Evolutionary conservation across 2,329 filamentous ascomycete species (phyloP).

Genomic region (Emergomyces orientalis): DNA sequence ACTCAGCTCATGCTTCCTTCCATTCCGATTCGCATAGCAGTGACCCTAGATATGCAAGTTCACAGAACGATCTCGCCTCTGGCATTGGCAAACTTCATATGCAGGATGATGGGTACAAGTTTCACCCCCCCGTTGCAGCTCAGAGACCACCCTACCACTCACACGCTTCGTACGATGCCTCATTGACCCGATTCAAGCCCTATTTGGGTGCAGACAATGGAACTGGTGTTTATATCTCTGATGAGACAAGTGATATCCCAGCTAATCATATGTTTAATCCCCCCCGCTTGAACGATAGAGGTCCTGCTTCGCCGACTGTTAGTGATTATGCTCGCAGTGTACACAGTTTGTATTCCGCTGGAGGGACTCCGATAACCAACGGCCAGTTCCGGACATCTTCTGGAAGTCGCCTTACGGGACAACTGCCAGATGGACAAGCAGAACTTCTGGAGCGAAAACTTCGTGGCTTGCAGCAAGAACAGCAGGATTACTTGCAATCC

Average conservation of each 20-base stretch:
- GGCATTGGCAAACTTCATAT: constrained; percentile 30
- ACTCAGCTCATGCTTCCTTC: constrained; percentile 32
- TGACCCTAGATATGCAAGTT: constrained; percentile 23
- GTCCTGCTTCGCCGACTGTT: constrained; percentile 36
- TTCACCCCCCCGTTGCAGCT: constrained; percentile 23
- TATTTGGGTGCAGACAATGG: constrained; percentile 23
- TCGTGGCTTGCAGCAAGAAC: constrained; percentile 38
- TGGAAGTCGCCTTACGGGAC: constrained; percentile 31
- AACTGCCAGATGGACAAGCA: constrained; percentile 34
- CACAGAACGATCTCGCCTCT: constrained; percentile 25
- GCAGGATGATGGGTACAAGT: constrained; percentile 25
- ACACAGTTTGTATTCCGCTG: constrained; percentile 38
- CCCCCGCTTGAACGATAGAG: constrained; percentile 37
- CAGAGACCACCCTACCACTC: constrained; percentile 26
- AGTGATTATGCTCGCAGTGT: constrained; percentile 40
- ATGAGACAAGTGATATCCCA: constrained; percentile 25
- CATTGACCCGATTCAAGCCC: constrained; percentile 38
- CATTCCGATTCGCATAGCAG: constrained; percentile 32
- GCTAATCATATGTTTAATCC: constrained; percentile 30
- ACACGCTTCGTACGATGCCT: constrained; percentile 38
- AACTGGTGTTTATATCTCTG: constrained; percentile 14
- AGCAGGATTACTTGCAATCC: constrained; percentile 27
- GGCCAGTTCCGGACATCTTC: constrained; percentile 38
- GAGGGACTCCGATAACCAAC: constrained; percentile 32
- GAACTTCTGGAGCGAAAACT: constrained; percentile 43